Percentiles rank a stretch among this genome's conserved stretches.
Conservation (phyloP, 441 rosid genomes). For the Geranium incanum region DNA sequence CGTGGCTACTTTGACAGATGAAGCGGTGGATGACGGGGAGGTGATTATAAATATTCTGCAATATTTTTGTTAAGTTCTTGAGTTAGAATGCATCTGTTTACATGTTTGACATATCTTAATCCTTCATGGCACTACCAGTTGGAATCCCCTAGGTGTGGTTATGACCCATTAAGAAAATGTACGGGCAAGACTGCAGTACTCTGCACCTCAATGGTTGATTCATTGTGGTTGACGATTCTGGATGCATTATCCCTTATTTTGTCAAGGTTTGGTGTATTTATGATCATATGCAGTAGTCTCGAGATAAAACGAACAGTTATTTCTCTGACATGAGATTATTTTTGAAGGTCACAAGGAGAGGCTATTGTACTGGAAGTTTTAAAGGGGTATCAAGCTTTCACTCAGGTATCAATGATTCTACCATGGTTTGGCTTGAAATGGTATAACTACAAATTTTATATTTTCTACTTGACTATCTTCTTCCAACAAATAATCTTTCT, state of each 20-base stretch:
- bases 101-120: slow-evolving; percentile 16
- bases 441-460: background rate
- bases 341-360: slow-evolving; percentile 95
- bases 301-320: slow-evolving; percentile 2
- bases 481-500: slow-evolving; percentile 6
- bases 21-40: slow-evolving; percentile 95
- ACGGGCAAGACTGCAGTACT: slow-evolving; percentile 72
- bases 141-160: slow-evolving; percentile 82
- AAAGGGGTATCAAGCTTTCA: slow-evolving; percentile 98
- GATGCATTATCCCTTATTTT: slow-evolving; percentile 88
- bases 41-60: slow-evolving; percentile 32
- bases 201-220: slow-evolving; percentile 90
- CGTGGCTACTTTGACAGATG: slow-evolving; percentile 95
- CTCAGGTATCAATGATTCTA: slow-evolving; percentile 58
- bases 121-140: slow-evolving; percentile 45
- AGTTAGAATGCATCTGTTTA: slow-evolving; percentile 14
- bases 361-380: slow-evolving; percentile 95
- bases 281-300: slow-evolving; percentile 11
- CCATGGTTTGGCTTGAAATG: slow-evolving; percentile 17
- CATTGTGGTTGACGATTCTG: slow-evolving; percentile 93
- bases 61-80: slow-evolving; percentile 14
- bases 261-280: slow-evolving; percentile 54
- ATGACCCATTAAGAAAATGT: slow-evolving; percentile 48
- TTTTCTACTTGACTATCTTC: background rate
- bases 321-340: slow-evolving; percentile 31